Evolutionary conservation across 805 yeast species (phyloP), one percentile per base, ranked within the genome.

Genomic region (Lachancea sp.): DNA sequence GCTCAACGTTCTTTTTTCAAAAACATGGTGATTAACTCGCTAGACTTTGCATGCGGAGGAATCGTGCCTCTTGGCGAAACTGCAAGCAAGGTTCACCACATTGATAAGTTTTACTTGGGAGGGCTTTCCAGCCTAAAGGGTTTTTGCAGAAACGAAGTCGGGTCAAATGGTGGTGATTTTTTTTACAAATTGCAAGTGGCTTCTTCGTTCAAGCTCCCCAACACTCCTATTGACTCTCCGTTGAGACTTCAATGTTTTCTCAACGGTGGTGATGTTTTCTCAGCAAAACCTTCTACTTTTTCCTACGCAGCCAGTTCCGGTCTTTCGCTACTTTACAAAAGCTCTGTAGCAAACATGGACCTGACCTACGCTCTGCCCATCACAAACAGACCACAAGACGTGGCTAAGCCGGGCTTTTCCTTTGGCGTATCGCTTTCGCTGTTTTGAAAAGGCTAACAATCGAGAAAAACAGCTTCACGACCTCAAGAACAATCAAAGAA

Each of bases 91-190:
- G 65, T 85, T 1, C 89, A 83, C 55, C 60, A 80, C 31, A 70
- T 79, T 46, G 96, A 88, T 60, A 72, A 81, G 49, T 85, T 87
- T 59, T 82, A 78, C 58, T 69, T 86, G 41, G 89, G 93, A 13
- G 95, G 93, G 0, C 64, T 74, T 20, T 66, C 72, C 41, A 75
- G 79, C 6, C 72, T 85, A 42, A 71, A 77, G 49, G 91, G 90
- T 1, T 83, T 82, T 62, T 67, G 74, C n/a, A 62, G 73, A 42
- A 79, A 79, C 60, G 68, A 80, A 5, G 69, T 81, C 39, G 85
- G 87, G 32, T 65, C 71, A 34, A 52, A 74, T 12, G 91, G 93
- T 19, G 90, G 88, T 6, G 68, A 74, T 17, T 62, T 69, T 2
- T 71, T 67, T 51, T 71, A 70, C 55, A 78, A 79, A 42, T 50